Percentiles rank a stretch among this genome's conserved stretches.
Evolutionary conservation across 1,284 basidiomycete species (phyloP).

Genomic region (Boletus semigastroideus): DNA sequence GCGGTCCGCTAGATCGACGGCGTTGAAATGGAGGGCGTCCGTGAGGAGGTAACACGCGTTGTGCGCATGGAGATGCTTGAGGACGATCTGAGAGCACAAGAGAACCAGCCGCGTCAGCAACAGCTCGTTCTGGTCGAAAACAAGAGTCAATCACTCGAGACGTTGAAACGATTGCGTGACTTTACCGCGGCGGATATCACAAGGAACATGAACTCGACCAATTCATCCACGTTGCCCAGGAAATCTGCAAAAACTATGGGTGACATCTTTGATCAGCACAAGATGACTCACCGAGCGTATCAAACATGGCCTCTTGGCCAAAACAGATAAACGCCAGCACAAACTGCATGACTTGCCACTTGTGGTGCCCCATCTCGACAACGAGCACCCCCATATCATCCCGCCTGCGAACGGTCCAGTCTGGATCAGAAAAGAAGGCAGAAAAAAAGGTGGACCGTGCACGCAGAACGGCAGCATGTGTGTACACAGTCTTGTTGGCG

Average conservation of each 20-base stretch:
- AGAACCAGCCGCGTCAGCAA: conserved; percentile 84
- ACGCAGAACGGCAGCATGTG: conserved; percentile 77
- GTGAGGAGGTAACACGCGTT: conserved; percentile 83
- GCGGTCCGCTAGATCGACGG: conserved; percentile 65
- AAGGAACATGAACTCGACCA: conserved; percentile 86
- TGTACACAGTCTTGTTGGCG: conserved; percentile 65
- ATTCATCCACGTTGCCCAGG: conserved; percentile 67
- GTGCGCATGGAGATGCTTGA: conserved; percentile 68
- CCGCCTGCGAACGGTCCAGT: conserved; percentile 75
- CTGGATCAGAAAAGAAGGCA: conserved; percentile 81
- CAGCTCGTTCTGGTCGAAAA: conserved; percentile 73
- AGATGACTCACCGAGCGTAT: conserved; percentile 57
- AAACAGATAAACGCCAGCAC: conserved; percentile 82
- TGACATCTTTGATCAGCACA: background rate
- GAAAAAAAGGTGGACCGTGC: conserved; percentile 86
- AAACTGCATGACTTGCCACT: conserved; percentile 74
- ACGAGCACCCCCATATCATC: conserved; percentile 54
- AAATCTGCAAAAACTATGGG: conserved; percentile 53
- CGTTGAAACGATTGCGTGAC: conserved; percentile 1
- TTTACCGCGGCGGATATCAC: conserved; percentile 83
- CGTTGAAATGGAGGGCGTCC: conserved; percentile 83
- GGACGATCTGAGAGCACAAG: conserved; percentile 76
- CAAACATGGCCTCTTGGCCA: conserved; percentile 79
- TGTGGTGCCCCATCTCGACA: conserved; percentile 74
- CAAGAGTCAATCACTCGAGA: conserved; percentile 3